Percentiles rank a stretch among this genome's conserved stretches.
Conservation (phyloP, 257 asterid genomes). For the Cruciata laevipes region DNA sequence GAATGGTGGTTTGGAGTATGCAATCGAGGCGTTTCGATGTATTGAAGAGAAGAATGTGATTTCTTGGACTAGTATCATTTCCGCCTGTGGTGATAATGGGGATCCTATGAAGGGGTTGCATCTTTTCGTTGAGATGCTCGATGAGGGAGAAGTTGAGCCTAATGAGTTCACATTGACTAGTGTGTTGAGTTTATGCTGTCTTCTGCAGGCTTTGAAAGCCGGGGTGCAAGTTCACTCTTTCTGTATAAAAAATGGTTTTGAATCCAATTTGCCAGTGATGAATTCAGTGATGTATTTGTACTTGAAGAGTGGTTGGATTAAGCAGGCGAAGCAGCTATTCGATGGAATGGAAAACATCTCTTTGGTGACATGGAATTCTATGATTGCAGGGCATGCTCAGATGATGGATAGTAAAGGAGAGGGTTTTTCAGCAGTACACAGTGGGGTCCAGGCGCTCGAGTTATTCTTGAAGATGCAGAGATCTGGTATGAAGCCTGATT, state of each 20-base stretch:
- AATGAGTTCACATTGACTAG: slow-evolving; percentile 72
- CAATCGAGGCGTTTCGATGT: slow-evolving; percentile 47
- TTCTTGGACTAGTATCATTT: slow-evolving; percentile 74
- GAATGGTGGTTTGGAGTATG: slow-evolving; percentile 45
- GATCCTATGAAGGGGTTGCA: slow-evolving; percentile 56
- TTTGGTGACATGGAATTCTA: slow-evolving; percentile 83
- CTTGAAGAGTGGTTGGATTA: slow-evolving; percentile 56
- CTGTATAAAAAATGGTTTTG: slow-evolving; percentile 55
- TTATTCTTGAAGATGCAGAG: slow-evolving; percentile 49
- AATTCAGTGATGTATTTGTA: slow-evolving; percentile 79
- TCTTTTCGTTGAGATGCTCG: slow-evolving; percentile 60
- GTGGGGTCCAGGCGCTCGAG: slow-evolving; percentile 69
- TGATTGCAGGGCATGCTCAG: slow-evolving; percentile 85
- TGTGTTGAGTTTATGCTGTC: slow-evolving; percentile 64
- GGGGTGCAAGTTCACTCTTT: slow-evolving; percentile 78
- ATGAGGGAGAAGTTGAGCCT: slow-evolving; percentile 44
- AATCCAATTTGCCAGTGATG: slow-evolving; percentile 38
- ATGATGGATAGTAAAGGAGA: slow-evolving; percentile 43
- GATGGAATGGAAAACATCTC: slow-evolving; percentile 44
- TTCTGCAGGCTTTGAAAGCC: slow-evolving; percentile 42
- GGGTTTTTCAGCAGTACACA: slow-evolving; percentile 41
- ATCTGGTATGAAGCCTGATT: slow-evolving; percentile 70
- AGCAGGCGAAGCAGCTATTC: slow-evolving; percentile 64
- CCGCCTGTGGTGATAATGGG: slow-evolving; percentile 80
- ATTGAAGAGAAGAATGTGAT: slow-evolving; percentile 65